Conservation (phyloP, 2,329 filamentous ascomycete species). For the Diplocarpon rosae region DNA sequence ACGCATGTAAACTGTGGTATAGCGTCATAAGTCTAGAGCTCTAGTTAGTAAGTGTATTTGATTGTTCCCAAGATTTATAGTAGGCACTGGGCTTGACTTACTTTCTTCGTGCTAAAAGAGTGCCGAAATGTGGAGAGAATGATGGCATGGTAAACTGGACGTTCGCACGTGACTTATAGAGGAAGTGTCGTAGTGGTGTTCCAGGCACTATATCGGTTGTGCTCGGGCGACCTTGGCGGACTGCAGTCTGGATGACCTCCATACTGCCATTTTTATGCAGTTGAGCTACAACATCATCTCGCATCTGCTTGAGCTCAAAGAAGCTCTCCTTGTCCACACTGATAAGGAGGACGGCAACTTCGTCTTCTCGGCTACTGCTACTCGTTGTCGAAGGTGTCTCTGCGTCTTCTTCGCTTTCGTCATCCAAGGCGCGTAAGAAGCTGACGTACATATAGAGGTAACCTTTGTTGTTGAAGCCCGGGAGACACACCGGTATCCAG, state of each 20-base stretch:
- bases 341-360: slow-evolving; percentile 87
- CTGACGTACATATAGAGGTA: slow-evolving; percentile 99
- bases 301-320: slow-evolving; percentile 71
- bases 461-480: slow-evolving; percentile 92
- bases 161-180: slow-evolving; percentile 90
- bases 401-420: slow-evolving; percentile 27
- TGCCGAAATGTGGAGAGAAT: slow-evolving; percentile 57
- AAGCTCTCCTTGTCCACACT: slow-evolving; percentile 90
- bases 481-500: slow-evolving; percentile 92
- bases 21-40: slow-evolving; percentile 57
- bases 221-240: slow-evolving; percentile 57
- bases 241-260: slow-evolving; percentile 60
- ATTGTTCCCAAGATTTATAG: not conserved
- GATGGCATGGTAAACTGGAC: slow-evolving; percentile 94
- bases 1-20: slow-evolving; percentile 76
- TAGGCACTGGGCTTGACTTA: slow-evolving; percentile 25
- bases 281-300: slow-evolving; percentile 52
- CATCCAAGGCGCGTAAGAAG: slow-evolving; percentile 61
- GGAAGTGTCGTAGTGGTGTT: slow-evolving; percentile 74
- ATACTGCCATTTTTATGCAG: slow-evolving; percentile 68
- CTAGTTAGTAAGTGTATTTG: not conserved
- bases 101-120: slow-evolving; percentile 50
- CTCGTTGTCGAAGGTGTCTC: slow-evolving; percentile 52
- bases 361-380: slow-evolving; percentile 59
- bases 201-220: slow-evolving; percentile 70